These are phyloP conservation scores for Leucocoprinus sp. DNA, from an alignment of 768 basidiomycete genomes.

Conservation along the genomic window DNA sequence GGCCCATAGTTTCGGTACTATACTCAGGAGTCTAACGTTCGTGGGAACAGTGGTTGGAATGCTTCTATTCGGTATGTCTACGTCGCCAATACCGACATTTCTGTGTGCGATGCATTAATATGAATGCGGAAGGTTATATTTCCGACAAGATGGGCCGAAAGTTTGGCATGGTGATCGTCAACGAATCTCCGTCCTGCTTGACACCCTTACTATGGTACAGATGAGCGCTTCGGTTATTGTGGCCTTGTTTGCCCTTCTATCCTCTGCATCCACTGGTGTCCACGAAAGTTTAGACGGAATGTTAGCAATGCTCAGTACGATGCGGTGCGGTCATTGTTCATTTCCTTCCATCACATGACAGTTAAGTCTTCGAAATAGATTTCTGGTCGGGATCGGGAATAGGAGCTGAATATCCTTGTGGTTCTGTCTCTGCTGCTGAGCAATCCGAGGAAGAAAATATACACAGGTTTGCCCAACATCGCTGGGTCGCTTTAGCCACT, in stretches of 20 bases:
- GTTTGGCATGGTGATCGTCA: conserved; percentile 58
- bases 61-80: conserved; percentile 53
- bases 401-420: conserved; percentile 86
- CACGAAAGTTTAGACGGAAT: conserved; percentile 62
- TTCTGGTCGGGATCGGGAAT: conserved; percentile 85
- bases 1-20: conserved; percentile 51
- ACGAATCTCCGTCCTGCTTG: not conserved
- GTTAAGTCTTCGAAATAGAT: conserved; percentile 33
- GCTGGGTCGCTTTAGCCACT: conserved; percentile 83
- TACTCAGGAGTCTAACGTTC: conserved; percentile 65
- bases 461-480: conserved; percentile 70
- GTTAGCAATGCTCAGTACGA: conserved; percentile 71
- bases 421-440: conserved; percentile 82
- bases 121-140: conserved; percentile 41
- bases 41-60: conserved; percentile 85
- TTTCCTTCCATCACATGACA: not conserved
- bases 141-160: conserved; percentile 84
- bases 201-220: conserved; percentile 25
- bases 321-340: conserved; percentile 41
- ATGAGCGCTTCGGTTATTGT: conserved; percentile 81
- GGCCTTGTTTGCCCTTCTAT: conserved; percentile 73
- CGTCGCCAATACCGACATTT: too few species aligned
- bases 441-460: conserved; percentile 81
- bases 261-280: conserved; percentile 76
- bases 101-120: not conserved